Base-by-base conservation (phyloP, 768 basidiomycete species). In the Podaxis sp. region DNA sequence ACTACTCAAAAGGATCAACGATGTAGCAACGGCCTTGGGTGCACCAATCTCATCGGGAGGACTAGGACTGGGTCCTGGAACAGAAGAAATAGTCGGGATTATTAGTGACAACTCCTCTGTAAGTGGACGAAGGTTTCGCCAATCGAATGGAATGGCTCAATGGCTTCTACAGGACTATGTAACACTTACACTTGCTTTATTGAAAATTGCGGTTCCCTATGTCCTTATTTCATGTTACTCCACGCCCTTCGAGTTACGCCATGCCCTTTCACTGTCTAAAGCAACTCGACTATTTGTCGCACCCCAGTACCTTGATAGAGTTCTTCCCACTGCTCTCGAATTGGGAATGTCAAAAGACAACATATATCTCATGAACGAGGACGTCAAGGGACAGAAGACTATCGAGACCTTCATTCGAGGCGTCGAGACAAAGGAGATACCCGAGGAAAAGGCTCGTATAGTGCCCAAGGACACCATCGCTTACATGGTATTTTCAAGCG, bases 401-500 rank as follows among this genome's bases (percentile, higher is more conserved):
- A 53, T 71, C 68, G 9, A 75, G 78, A 49, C 46, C 22, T 71
- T 87, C 48, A 78, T 87, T 12, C 70, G 74, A 7, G 67, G 70
- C 13, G 80, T 78, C 22, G 73, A 72, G 40, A 67, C 59, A n/a
- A 75, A 74, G 26, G 72, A 74, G 1, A 67, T 81, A 1, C 77
- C 82, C 4, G 68, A 76, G 1, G 68, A 82, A 2, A 73, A 75
- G 0, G 74, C 85, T 39, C 79, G 77, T 44, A 74, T 77, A 0
- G 87, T 83, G 0, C 72, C 65, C 8, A 76, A 74, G 26, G 75
- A 87, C 61, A 88, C 86, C 0, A 72, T 90, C 1, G 89, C 87
- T 0, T 89, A 91, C 70, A 74, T 92, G 2, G 75, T 87, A 0
- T 90, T 90, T 69, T 92, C 90, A 1, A 92, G 90, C 67, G 90